Evolutionary conservation across 208 protist species (phyloP).

Genomic region (Trypanosoma cruzi): DNA sequence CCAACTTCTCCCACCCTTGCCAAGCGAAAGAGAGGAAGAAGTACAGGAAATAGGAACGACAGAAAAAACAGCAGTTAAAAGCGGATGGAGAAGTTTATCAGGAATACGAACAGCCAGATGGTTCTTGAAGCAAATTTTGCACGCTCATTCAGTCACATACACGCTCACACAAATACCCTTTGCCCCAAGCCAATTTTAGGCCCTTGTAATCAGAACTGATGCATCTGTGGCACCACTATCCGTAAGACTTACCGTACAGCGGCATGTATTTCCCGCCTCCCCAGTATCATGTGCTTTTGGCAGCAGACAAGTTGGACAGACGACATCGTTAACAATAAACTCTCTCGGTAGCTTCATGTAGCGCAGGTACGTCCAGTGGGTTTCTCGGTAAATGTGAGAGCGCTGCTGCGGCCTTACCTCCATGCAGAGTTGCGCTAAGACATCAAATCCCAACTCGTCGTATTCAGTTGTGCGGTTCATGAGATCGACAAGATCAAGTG

Average conservation of each 20-base stretch:
- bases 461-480: conserved; percentile 70
- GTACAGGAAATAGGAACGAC: not conserved
- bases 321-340: conserved; percentile 45
- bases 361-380: conserved; percentile 61
- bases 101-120: not conserved
- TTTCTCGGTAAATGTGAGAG: conserved; percentile 60
- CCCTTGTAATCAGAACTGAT: not conserved
- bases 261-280: conserved; percentile 8
- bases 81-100: not conserved
- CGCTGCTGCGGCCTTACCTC: conserved; percentile 48
- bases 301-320: conserved; percentile 36
- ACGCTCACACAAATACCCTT: not conserved
- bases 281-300: not conserved
- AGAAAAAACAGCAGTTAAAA: not conserved
- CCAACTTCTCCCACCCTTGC: not conserved
- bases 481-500: conserved; percentile 58
- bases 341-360: conserved; percentile 72
- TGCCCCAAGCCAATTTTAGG: not conserved
- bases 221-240: not conserved
- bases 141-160: not conserved
- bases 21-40: not conserved
- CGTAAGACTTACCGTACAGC: not conserved
- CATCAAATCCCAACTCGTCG: conserved; percentile 76
- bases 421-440: conserved; percentile 51
- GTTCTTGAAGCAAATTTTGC: not conserved